Base-by-base conservation (phyloP, 306 rosid species). In the Coriaria nepalensis region DNA sequence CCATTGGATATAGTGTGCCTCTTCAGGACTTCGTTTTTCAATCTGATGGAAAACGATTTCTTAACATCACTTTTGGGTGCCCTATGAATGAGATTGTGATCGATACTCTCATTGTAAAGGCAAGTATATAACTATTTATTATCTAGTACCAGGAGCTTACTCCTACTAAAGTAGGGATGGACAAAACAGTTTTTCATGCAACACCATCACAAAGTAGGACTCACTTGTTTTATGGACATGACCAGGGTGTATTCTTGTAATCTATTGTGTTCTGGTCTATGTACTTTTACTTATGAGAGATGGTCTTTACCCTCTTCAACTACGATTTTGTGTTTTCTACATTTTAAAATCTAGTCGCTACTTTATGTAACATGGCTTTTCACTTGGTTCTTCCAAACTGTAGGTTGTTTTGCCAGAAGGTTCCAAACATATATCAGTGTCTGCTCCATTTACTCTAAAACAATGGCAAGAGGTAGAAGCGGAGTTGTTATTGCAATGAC, bases 331-430 rank as follows among this genome's bases (percentile, higher is more conserved):
- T 20, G 29, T 20, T 20, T 20, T 20, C 29, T 20, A 20, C 29
- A 20, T 3, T 20, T 20, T 20, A 1, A 20, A 20, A 20, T 20
- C 29, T 20, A 1, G 2, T 20, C 3, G 3, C 29, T 20, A 20
- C 29, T 20, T 20, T 20, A 20, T 20, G 29, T 20, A 20, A 20
- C 29, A 20, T 20, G 29, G 29, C 29, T 20, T 20, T 51, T 56
- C 49, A 52, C 57, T 13, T 47, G 40, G 44, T 65, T 47, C 62
- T 42, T 72, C 62, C 50, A 11, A 59, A 55, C 54, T 66, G 51
- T 87, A 92, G 98, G 96, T 92, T 77, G 96, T 92, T 82, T 68
- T 92, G 58, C 98, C 98, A 0, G 96, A 92, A 83, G 98, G 96
- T 53, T 81, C 98, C 15, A 67, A 63, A 35, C 87, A 77, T 48